Base-by-base conservation (phyloP, 2,329 filamentous ascomycete genomes). In the Pyricularia sp. region DNA sequence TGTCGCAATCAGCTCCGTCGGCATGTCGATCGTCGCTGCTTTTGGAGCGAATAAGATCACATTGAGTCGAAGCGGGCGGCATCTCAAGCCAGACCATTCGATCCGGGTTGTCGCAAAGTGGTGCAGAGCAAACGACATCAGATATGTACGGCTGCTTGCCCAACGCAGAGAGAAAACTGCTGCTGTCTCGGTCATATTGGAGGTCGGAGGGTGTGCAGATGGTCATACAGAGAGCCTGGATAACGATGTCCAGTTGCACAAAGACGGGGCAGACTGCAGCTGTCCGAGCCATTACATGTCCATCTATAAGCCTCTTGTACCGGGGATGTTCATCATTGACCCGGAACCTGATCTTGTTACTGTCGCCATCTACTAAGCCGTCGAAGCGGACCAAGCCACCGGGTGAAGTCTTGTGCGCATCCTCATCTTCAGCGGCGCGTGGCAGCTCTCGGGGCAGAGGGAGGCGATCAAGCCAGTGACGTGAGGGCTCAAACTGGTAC, bases 221-320 rank as follows among this genome's bases (percentile, higher is more conserved):
- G 23, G 58, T 61, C 23, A 61, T 80, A 2, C 70, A 66, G 0
- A 81, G 64, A 1, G 76, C 73, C 11, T 77, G 75, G 42, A 77
- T 72, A 3, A 71, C 78, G 0, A 83, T 71, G 25, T 75, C 74
- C 1, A 75, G 31, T 66, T 81, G 69, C 0, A 83, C 68, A 0
- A 78, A 81, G 0, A 74, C 77, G 0, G 82, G 82, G 55, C 75
- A 77, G 58, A 79, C 77, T 1, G 80, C 75, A 0, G 79, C 80
- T 0, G 79, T 78, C 36, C 77, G 69, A 0, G 77, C 78, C 63
- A 82, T 79, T 2, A 79, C 61, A 69, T 85, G 82, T 9, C 77
- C 78, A 0, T 72, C 68, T 0, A 84, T 65, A 3, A 79, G 69
- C 0, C 71, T 33, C 26, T 78, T 65, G 71, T 79, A 85, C 42